Base-by-base conservation (phyloP, 169 alveolate genomes). In the Plasmodium gonderi region DNA sequence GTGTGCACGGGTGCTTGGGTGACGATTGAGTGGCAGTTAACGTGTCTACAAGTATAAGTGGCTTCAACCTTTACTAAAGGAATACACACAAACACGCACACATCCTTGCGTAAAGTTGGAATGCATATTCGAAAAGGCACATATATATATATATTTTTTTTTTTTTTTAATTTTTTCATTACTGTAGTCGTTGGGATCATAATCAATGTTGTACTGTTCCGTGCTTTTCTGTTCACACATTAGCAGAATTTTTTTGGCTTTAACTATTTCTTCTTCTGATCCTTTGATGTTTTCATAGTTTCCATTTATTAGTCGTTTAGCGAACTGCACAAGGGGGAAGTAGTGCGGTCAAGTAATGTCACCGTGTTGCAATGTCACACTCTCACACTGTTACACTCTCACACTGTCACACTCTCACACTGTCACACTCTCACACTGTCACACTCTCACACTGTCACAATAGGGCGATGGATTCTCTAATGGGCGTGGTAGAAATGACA, bases 201-300 rank as follows among this genome's bases (percentile, higher is more conserved):
- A 94, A 80, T 94, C 93, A 17, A 94, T 91, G 51, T 65, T 74
- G 44, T 91, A 80, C 12, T 94, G 95, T 36, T 94, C 96, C 8
- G 96, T 94, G 44, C 95, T 94, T 31, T 91, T 94, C 67, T 94
- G 95, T 44, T 94, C 96, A 49, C 96, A 94, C 79, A 92, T 93
- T 5, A 69, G 75, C 23, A 94, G 69, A 14, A 94, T 91, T 42
- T 94, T 94, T 65, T 91, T 92, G 5, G 96, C 94, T 49, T 94
- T 94, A 11, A 75, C 92, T 31, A 83, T 78, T 38, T 94, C 96
- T 47, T 94, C 94, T 17, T 89, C 94, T 14, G 94, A 76, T 31
- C 94, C 94, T 44, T 89, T 89, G 17, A 89, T 89, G 42, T 79
- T 75, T 38, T 89, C 90, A 36, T 89, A 89, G 49, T 89, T 89